A percentile compares a stretch with the other conserved stretches of the same genome.
These are phyloP conservation scores for Rauvolfia tetraphylla DNA, from an alignment of 257 asterid genomes.

Conservation along the genomic window DNA sequence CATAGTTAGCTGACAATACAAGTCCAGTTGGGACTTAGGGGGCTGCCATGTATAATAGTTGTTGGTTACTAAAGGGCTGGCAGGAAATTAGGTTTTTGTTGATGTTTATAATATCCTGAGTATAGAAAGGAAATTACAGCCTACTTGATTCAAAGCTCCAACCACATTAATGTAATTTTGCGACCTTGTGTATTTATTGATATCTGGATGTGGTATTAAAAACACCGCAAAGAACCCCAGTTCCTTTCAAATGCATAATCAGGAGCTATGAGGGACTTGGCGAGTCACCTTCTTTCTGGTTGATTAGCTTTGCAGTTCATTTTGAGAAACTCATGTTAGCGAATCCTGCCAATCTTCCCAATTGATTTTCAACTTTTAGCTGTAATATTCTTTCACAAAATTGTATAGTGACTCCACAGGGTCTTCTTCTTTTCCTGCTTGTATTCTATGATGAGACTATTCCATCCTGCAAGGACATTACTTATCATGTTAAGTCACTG, in stretches of 20 bases:
- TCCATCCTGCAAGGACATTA: too few species aligned
- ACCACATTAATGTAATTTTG: not conserved
- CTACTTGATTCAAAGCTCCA: too few species aligned
- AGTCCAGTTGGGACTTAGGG: not conserved
- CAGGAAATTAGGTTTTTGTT: not conserved
- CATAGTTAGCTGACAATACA: not conserved
- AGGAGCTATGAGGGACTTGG: not conserved
- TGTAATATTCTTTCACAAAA: not conserved
- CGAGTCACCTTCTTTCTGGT: not conserved
- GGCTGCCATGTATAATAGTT: not conserved
- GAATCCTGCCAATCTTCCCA: too few species aligned
- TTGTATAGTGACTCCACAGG: not conserved
- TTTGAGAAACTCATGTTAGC: not conserved
- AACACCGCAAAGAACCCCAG: not conserved
- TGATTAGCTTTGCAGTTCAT: not conserved
- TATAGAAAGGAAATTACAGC: too few species aligned
- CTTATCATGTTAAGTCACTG: too few species aligned
- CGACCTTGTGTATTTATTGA: too few species aligned
- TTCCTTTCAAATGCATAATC: not conserved
- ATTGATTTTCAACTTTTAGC: too few species aligned
- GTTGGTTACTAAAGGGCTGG: not conserved
- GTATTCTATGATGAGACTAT: too few species aligned
- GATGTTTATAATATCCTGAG: not conserved
- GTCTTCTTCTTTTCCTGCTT: too few species aligned
- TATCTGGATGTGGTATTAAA: too few species aligned